Evolutionary conservation across 371 early-diverging fungal genomes (phyloP).

Genomic region (Actinomucor elegans): DNA sequence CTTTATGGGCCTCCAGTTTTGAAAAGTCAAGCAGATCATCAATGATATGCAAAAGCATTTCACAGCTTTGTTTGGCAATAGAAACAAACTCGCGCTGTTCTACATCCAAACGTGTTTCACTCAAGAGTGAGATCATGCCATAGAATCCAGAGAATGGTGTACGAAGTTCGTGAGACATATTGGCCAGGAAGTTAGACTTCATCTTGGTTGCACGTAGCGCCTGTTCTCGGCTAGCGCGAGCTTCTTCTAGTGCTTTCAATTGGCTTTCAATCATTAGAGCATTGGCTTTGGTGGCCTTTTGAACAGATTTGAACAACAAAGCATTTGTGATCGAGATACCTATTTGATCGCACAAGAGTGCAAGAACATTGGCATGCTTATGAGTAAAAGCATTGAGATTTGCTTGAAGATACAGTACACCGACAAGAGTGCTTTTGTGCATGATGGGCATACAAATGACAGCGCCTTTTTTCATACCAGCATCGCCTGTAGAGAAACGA

Average conservation of each 20-base stretch:
- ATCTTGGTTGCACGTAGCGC: conserved; percentile 43
- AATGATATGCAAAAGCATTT: conserved; percentile 62
- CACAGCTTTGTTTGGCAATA: conserved; percentile 62
- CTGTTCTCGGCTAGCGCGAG: conserved; percentile 40
- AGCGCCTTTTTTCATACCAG: conserved; percentile 30
- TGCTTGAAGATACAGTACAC: conserved; percentile 57
- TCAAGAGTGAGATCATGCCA: conserved; percentile 57
- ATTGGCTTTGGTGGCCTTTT: conserved; percentile 40
- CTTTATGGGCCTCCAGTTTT: conserved; percentile 63
- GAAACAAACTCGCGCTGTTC: conserved; percentile 63
- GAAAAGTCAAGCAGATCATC: conserved; percentile 65
- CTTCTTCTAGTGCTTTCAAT: conserved; percentile 42
- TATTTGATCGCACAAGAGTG: conserved; percentile 60
- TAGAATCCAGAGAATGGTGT: conserved; percentile 63
- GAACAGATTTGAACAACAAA: conserved; percentile 49
- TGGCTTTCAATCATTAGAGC: conserved; percentile 43
- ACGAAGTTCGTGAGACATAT: conserved; percentile 56
- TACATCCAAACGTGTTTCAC: conserved; percentile 50
- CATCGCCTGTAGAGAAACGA: conserved; percentile 36
- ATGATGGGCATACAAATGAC: conserved; percentile 57
- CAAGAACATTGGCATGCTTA: conserved; percentile 53
- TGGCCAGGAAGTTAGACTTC: conserved; percentile 58
- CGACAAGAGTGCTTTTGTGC: conserved; percentile 56
- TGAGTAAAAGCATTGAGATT: conserved; percentile 55
- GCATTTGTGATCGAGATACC: conserved; percentile 66